Conservation (phyloP, 2,329 filamentous ascomycete species). For the Fusarium bulbicola region DNA sequence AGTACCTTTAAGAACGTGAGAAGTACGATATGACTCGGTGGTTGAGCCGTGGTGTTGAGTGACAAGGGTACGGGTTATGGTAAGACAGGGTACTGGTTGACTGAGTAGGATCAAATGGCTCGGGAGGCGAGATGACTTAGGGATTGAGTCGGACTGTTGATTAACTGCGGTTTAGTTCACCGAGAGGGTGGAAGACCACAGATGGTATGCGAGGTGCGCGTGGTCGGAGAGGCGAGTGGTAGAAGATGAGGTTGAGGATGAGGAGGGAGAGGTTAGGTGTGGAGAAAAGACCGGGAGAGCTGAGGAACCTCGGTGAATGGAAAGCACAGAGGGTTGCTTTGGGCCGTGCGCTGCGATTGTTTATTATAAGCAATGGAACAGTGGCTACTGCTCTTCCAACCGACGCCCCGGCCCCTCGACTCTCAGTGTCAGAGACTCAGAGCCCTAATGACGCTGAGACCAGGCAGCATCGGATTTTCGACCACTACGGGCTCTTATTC, state of each 20-base stretch:
- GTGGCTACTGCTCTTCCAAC: not conserved
- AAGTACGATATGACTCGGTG: rapidly evolving
- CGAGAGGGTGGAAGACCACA: not conserved
- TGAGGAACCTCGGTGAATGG: rapidly evolving
- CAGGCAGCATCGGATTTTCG: rapidly evolving
- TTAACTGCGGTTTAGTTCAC: rapidly evolving
- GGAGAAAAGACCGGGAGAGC: rapidly evolving
- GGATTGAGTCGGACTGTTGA: not conserved
- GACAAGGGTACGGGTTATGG: rapidly evolving
- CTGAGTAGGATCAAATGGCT: rapidly evolving
- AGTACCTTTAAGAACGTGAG: not conserved
- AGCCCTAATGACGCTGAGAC: not conserved
- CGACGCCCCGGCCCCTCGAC: not conserved
- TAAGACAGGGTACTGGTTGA: rapidly evolving
- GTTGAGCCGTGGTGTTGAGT: not conserved
- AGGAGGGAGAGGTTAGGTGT: not conserved
- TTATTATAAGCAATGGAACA: not conserved
- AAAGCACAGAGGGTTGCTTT: not conserved
- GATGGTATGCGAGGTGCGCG: not conserved
- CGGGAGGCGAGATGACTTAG: rapidly evolving
- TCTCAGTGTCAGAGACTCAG: not conserved
- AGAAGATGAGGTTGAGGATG: not conserved
- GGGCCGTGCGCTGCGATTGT: not conserved
- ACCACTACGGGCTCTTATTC: rapidly evolving
- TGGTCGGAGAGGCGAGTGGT: not conserved